These are phyloP conservation scores for Trichoderma breve DNA, from an alignment of 2,329 filamentous ascomycete species.

Conservation along the genomic window DNA sequence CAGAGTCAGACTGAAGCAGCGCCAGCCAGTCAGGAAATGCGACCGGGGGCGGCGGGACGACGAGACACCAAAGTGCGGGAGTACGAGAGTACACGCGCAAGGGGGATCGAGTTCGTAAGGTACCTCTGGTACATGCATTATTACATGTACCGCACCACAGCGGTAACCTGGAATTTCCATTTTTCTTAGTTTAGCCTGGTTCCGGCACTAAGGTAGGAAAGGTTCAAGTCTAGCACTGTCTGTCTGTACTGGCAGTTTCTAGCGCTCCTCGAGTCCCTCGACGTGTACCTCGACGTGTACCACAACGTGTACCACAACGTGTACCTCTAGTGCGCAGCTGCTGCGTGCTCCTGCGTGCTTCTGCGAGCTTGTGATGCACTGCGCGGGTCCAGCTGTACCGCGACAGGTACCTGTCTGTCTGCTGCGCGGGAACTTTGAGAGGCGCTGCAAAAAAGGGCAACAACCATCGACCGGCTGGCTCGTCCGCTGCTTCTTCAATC, in stretches of 20 bases:
- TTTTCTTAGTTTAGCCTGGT: neutral
- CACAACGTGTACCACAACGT: neutral
- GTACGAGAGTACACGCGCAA: neutral
- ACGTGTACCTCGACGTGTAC: neutral
- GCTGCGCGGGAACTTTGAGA: neutral
- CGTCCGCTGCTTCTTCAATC: neutral
- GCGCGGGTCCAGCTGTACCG: neutral
- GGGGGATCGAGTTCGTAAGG: neutral
- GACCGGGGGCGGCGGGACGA: conserved; percentile 14
- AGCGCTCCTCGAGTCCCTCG: neutral
- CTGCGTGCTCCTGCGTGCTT: no score
- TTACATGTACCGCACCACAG: neutral
- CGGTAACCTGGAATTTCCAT: neutral
- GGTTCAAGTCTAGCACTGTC: neutral
- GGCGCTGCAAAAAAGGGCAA: neutral
- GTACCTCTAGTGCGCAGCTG: neutral
- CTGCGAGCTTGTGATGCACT: neutral
- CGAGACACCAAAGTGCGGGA: conserved; percentile 9
- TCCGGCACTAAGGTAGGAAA: neutral
- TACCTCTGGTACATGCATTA: neutral
- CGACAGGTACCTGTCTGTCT: neutral
- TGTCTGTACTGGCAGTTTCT: neutral
- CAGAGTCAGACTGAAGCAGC: neutral
- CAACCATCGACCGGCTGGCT: neutral
- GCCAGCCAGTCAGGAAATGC: conserved; percentile 9